These are phyloP conservation scores for Primulina huaijiensis DNA, from an alignment of 257 asterid species.

Conservation along the genomic window DNA sequence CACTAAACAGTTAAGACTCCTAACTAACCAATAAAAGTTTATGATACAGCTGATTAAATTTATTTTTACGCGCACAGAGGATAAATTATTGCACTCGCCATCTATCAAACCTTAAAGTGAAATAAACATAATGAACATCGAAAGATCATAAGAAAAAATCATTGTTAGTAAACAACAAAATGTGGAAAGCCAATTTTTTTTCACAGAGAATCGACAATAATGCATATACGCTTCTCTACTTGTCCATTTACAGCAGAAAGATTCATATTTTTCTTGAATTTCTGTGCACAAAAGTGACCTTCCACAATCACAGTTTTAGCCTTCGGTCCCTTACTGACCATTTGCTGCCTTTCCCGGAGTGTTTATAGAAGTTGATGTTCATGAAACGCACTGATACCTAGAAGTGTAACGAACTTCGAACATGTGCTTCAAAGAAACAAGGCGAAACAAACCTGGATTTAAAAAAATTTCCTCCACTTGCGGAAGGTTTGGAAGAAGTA, in stretches of 20 bases:
- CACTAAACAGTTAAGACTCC: background rate
- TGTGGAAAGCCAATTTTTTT: background rate
- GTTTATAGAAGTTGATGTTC: background rate
- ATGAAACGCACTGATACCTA: background rate
- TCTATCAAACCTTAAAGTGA: background rate
- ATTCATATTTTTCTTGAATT: background rate
- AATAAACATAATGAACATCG: background rate
- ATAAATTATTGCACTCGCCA: background rate
- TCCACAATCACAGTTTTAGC: background rate
- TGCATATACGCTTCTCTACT: background rate
- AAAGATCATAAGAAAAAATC: background rate
- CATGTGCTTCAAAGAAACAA: background rate
- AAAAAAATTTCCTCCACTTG: conserved; percentile 49
- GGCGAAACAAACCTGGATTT: conserved; percentile 46
- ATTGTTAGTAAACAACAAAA: background rate
- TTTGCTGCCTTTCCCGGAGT: background rate
- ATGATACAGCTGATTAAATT: background rate
- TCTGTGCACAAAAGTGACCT: background rate
- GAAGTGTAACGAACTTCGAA: background rate
- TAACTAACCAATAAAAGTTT: too few relatives aligned
- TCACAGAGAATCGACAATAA: background rate
- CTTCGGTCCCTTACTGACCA: background rate
- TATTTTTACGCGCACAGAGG: background rate
- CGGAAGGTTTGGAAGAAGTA: conserved; percentile 45
- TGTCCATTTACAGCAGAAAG: background rate